Conservation (phyloP, 345 rosid species). For the Anacardium occidentale region DNA sequence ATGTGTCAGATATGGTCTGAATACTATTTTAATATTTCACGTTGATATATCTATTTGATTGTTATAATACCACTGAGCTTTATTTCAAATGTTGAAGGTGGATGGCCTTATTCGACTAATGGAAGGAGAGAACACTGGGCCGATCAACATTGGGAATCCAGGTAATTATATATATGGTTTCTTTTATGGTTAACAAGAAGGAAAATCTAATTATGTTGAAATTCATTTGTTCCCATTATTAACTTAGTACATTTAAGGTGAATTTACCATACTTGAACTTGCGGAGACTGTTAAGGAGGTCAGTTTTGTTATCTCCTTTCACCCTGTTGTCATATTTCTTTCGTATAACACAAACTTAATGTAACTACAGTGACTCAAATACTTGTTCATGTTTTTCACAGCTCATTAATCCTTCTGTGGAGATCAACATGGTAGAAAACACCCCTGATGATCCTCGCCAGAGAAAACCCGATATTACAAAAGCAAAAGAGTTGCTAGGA, state of each 20-base stretch:
- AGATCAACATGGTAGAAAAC: constrained; percentile 73
- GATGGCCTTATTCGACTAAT: constrained; percentile 85
- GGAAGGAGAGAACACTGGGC: constrained; percentile 95
- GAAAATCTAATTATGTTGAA: background rate
- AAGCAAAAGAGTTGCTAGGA: constrained; percentile 74
- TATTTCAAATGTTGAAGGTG: constrained; percentile 46
- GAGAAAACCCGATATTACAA: constrained; percentile 83
- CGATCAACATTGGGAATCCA: constrained; percentile 90
- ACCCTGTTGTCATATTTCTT: too few relatives aligned
- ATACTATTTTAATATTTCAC: background rate
- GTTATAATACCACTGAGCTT: background rate
- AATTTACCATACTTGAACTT: constrained; percentile 83
- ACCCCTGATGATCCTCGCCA: constrained; percentile 96
- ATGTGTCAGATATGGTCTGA: constrained; percentile 89
- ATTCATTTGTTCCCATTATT: background rate
- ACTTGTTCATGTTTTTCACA: constrained; percentile 27
- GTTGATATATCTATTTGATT: background rate
- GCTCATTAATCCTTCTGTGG: constrained; percentile 75
- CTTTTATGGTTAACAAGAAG: background rate
- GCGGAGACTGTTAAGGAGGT: constrained; percentile 94
- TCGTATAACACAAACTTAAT: background rate
- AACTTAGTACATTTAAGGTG: constrained; percentile 41
- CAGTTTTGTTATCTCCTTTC: constrained; percentile 9
- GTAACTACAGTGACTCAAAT: background rate
- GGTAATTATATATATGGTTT: constrained; percentile 26